phyloP scores from a whole-genome alignment of 192 early-diverging fungal species.

The Backusella westeae region DNA sequence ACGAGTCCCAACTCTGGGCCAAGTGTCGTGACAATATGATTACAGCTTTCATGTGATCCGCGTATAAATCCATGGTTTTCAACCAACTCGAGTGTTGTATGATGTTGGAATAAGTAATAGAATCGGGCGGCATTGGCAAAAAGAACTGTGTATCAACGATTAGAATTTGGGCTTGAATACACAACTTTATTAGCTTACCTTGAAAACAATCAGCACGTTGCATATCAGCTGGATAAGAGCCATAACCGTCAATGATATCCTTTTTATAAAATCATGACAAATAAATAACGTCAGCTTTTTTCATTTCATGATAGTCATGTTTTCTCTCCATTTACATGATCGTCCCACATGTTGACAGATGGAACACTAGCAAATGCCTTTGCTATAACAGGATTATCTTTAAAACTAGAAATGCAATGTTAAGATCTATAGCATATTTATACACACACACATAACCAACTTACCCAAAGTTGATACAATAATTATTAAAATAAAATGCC shows the following conservation, averaged over 20 bases:
- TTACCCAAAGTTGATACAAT: conserved; percentile 29
- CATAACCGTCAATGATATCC: conserved; percentile 81
- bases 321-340: conserved; percentile 53
- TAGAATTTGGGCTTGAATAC: not conserved
- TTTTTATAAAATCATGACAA: not conserved
- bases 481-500: conserved; percentile 31
- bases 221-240: conserved; percentile 76
- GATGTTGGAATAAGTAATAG: conserved; percentile 83
- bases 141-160: conserved; percentile 34
- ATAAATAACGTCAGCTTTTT: not conserved
- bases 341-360: conserved; percentile 76
- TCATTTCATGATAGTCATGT: not conserved
- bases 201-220: conserved; percentile 67
- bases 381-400: conserved; percentile 37
- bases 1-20: conserved; percentile 66
- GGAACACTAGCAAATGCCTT: conserved; percentile 73
- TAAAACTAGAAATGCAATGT: not conserved
- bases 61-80: conserved; percentile 53
- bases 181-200: conserved; percentile 40
- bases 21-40: conserved; percentile 63
- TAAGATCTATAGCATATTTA: not conserved
- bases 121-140: conserved; percentile 67
- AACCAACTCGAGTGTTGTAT: conserved; percentile 59
- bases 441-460: not conserved
- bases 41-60: conserved; percentile 39